A percentile compares a stretch with the other conserved stretches of the same genome.
These are phyloP conservation scores for Neurospora sp. DNA, from an alignment of 495 filamentous ascomycete genomes.

Conservation along the genomic window DNA sequence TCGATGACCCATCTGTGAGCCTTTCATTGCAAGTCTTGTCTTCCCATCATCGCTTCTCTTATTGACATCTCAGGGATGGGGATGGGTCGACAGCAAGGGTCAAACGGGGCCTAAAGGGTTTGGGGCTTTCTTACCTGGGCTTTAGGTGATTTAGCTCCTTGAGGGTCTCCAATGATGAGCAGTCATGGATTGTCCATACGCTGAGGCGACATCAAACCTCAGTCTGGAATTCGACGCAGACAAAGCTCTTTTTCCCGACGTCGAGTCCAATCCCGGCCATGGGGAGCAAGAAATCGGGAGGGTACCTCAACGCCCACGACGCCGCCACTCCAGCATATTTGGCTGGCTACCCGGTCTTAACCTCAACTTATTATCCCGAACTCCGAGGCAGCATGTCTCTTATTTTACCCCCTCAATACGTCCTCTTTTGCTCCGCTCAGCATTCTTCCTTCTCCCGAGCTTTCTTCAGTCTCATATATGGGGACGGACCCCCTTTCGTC, in stretches of 20 bases:
- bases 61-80: neutral
- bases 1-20: too few relatives aligned
- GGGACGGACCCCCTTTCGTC: neutral
- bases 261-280: neutral
- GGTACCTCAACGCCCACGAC: neutral
- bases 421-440: slow-evolving; percentile 13
- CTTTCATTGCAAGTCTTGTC: neutral
- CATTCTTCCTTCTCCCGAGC: slow-evolving; percentile 28
- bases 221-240: neutral
- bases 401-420: neutral
- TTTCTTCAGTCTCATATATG: slow-evolving; percentile 23
- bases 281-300: neutral
- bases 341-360: neutral
- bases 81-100: neutral
- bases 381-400: neutral
- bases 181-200: neutral
- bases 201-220: neutral
- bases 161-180: neutral
- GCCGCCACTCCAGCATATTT: neutral
- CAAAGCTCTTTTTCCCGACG: neutral
- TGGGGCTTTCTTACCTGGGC: neutral
- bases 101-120: neutral
- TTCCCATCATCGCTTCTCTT: neutral
- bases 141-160: neutral
- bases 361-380: neutral